These are phyloP conservation scores for Ceratobasidium sp. DNA, from an alignment of 1,284 basidiomycete species.

Conservation along the genomic window DNA sequence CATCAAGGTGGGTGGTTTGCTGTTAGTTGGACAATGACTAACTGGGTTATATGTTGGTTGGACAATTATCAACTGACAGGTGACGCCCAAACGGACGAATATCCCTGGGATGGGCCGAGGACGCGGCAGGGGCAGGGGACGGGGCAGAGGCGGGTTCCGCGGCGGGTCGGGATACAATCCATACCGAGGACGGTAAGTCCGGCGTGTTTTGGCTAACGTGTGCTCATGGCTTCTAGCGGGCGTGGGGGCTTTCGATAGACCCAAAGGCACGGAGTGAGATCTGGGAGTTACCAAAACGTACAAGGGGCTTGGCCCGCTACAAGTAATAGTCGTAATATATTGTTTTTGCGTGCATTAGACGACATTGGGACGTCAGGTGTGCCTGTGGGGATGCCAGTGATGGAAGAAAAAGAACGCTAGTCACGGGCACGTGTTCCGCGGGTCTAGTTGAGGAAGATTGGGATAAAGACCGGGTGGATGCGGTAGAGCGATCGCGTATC, in stretches of 20 bases:
- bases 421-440: constrained; percentile 30
- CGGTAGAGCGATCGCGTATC: background rate
- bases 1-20: constrained; percentile 72
- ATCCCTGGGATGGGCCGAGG: constrained; percentile 77
- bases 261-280: background rate
- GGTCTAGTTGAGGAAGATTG: constrained; percentile 9
- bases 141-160: constrained; percentile 70
- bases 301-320: background rate
- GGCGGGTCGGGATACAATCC: constrained; percentile 70
- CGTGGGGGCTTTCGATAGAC: constrained; percentile 19
- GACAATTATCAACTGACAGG: constrained; percentile 55
- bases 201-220: constrained; percentile 42
- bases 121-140: constrained; percentile 63
- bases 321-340: constrained; percentile 20
- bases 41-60: background rate
- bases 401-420: constrained; percentile 12
- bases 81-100: constrained; percentile 92
- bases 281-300: background rate
- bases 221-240: constrained; percentile 1
- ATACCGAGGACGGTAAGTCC: constrained; percentile 81
- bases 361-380: background rate
- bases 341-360: constrained; percentile 5
- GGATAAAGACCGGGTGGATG: constrained; percentile 6
- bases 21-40: background rate
- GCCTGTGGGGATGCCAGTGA: constrained; percentile 8